Evolutionary conservation across 805 yeast genomes (phyloP), one percentile per base, ranked within the genome.

Genomic region (Maudiozyma pseudohumilis): DNA sequence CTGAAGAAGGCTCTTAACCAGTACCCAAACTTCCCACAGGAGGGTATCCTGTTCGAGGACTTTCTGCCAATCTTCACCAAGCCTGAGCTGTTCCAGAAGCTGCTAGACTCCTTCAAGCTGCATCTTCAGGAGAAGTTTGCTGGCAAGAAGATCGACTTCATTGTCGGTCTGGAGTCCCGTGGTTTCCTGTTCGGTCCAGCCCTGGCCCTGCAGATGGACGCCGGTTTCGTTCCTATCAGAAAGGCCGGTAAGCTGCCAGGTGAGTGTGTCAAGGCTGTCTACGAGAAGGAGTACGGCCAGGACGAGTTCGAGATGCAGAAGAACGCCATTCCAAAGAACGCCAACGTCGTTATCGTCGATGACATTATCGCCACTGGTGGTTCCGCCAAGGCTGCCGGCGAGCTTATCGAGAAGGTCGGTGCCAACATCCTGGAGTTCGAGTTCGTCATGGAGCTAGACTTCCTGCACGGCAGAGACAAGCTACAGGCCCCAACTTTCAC

Each of bases 351-450:
- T 27, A 72, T 92, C 47, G 94, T 92, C 27, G 99, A 92, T 63
- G 99, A 92, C 56, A 87, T 92, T 53, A 81, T 92, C 59, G 98
- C 98, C 35, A 92, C 98, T 27, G 97, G 97, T 45, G 99, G 99
- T 28, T 81, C 94, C 50, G 98, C 98, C 19, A 64, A 66, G 39
- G 96, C 94, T 42, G 97, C 97, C 29, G 96, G 95, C 42, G 80
- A 85, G 55, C 72, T 92, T 47, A 81, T 86, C 36, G 56, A 58
- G 48, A 65, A 72, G 60, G 69, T 78, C 43, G 77, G 78, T 40
- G 95, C 80, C 43, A 72, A 79, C 42, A 72, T 88, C 38, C 59
- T 80, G 36, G 95, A 87, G 64, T 92, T 77, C 61, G 66, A 80
- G 46, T 92, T 92, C 56, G 85, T 92, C 32, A 77, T 92, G 84